A percentile compares a stretch with the other conserved stretches of the same genome.
Evolutionary conservation across 345 rosid genomes (phyloP).

Genomic region (Cardamine occulta): DNA sequence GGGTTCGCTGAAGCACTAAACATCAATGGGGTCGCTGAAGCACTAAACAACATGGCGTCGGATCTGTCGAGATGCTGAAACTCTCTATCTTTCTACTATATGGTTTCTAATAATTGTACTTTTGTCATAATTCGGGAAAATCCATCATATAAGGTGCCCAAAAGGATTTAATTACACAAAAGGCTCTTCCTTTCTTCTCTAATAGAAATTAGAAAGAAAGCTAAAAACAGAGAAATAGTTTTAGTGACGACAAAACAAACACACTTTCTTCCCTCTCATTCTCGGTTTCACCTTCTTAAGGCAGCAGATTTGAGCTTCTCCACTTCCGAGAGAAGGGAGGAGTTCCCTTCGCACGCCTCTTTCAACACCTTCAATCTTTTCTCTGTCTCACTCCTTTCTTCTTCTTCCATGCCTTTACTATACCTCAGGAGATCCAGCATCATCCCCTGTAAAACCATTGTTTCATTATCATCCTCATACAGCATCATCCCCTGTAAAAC

Average conservation of each 20-base stretch:
- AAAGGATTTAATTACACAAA: no score
- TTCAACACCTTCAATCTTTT: constrained; percentile 54
- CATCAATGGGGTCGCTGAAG: constrained; percentile 39
- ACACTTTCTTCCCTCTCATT: not conserved
- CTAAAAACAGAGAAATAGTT: no score
- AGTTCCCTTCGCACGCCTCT: constrained; percentile 70
- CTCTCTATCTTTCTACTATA: no score
- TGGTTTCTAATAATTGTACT: no score
- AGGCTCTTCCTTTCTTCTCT: no score
- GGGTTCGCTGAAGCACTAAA: constrained; percentile 44
- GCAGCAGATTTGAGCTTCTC: constrained; percentile 54
- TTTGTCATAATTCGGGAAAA: no score
- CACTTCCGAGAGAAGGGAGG: constrained; percentile 57
- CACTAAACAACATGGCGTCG: constrained; percentile 46
- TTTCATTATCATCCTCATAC: constrained; percentile 5
- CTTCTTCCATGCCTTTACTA: constrained; percentile 45
- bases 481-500: constrained; percentile 68
- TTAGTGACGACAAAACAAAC: no score
- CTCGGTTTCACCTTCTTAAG: not conserved
- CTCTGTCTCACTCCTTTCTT: constrained; percentile 33
- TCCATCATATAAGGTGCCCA: no score
- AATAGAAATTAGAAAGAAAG: no score
- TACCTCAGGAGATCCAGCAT: constrained; percentile 63
- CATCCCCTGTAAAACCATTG: constrained; percentile 57
- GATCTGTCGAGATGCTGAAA: no score